Conservation (phyloP, 768 basidiomycete species). For the Boletus vermiculosoides region DNA sequence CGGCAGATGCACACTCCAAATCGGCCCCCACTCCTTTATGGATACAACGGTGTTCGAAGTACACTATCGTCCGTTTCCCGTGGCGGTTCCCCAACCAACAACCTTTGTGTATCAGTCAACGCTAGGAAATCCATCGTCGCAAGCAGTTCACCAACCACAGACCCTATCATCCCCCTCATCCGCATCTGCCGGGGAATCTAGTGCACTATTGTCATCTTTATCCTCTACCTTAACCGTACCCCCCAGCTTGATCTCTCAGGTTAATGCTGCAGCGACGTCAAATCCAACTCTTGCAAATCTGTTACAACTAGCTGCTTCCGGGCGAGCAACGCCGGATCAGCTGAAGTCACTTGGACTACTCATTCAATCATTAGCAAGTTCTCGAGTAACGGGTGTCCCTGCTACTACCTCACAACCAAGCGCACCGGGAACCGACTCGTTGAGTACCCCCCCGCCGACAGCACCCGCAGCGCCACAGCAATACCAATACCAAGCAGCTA, state of each 20-base stretch:
- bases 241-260: conserved; percentile 57
- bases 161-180: conserved; percentile 17
- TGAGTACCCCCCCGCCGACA: conserved; percentile 15
- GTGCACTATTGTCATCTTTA: conserved; percentile 46
- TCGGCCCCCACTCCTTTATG: conserved; percentile 73
- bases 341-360: conserved; percentile 67
- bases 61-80: conserved; percentile 52
- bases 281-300: conserved; percentile 69
- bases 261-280: conserved; percentile 61
- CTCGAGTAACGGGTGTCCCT: conserved; percentile 6
- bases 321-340: conserved; percentile 61
- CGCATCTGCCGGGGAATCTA: conserved; percentile 31
- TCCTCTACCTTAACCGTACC: conserved; percentile 49
- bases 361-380: conserved; percentile 62
- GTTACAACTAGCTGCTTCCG: conserved; percentile 61
- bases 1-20: conserved; percentile 66
- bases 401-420: conserved; percentile 9
- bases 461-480: conserved; percentile 15
- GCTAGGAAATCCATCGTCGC: conserved; percentile 27
- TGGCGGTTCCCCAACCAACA: conserved; percentile 20
- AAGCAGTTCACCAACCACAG: conserved; percentile 29
- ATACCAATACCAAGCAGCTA: conserved; percentile 29
- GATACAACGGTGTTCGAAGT: conserved; percentile 74
- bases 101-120: conserved; percentile 30
- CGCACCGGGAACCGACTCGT: conserved; percentile 5